These are phyloP conservation scores for Phycomyces blakesleeanus DNA, from an alignment of 192 early-diverging fungal species.

Conservation along the genomic window DNA sequence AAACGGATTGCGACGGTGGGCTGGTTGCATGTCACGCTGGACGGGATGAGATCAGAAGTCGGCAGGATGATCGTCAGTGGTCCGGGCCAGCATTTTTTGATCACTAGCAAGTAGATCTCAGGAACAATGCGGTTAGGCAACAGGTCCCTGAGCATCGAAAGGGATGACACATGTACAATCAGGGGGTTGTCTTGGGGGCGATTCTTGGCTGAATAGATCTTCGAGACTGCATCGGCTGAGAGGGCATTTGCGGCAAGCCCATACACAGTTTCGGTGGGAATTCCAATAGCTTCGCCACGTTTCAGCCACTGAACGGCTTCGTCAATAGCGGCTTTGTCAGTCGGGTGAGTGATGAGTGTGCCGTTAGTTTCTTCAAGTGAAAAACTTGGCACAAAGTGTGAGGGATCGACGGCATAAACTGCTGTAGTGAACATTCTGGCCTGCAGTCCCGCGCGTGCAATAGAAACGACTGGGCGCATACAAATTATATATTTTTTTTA, in stretches of 20 bases:
- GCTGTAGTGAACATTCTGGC: constrained; percentile 7
- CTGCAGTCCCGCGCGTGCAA: neutral
- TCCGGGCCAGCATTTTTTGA: constrained; percentile 86
- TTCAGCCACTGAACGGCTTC: constrained; percentile 56
- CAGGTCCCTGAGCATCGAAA: constrained; percentile 80
- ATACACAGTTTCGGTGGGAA: constrained; percentile 99
- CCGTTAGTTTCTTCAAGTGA: neutral
- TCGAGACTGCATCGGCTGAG: constrained; percentile 53
- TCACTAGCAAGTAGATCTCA: constrained; percentile 58
- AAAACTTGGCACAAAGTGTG: constrained; percentile 6
- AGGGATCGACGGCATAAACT: constrained; percentile 4
- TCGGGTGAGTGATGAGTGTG: constrained; percentile 5
- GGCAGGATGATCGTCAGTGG: constrained; percentile 90
- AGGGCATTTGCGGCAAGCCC: constrained; percentile 92
- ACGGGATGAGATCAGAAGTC: constrained; percentile 62
- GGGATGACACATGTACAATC: constrained; percentile 92
- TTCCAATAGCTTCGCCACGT: constrained; percentile 66
- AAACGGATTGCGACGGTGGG: constrained; percentile 87
- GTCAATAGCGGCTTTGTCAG: constrained; percentile 26
- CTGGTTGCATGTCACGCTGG: constrained; percentile 79
- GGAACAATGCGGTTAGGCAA: constrained; percentile 65
- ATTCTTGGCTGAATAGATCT: constrained; percentile 85
- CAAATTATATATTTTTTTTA: neutral
- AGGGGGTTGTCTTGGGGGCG: constrained; percentile 95
- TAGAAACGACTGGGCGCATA: neutral